phyloP scores from a whole-genome alignment of 176 grass and related monocot genomes.

The Avena atlantica region DNA sequence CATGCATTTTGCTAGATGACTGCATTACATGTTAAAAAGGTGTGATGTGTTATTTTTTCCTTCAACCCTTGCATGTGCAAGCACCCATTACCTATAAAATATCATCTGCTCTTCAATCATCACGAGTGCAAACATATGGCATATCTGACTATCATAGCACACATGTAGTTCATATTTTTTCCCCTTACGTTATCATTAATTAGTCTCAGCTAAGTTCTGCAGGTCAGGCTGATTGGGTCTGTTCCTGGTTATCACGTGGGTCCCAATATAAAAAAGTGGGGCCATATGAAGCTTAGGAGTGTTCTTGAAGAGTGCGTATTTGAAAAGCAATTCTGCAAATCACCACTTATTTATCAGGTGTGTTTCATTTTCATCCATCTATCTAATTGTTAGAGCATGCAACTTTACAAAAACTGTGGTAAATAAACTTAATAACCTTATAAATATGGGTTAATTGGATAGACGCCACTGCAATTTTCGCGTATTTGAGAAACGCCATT shows the following conservation, averaged over 20 bases:
- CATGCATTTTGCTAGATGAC: slow-evolving; percentile 19
- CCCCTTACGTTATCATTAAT: not conserved
- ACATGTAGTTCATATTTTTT: not conserved
- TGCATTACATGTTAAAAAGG: slow-evolving; percentile 7
- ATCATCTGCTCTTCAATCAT: not conserved
- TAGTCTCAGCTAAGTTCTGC: slow-evolving; percentile 27
- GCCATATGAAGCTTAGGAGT: slow-evolving; percentile 89
- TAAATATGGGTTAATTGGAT: too few species aligned
- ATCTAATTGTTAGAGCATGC: slow-evolving; percentile 38
- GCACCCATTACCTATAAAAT: not conserved
- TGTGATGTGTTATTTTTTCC: not conserved
- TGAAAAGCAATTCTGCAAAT: slow-evolving; percentile 82
- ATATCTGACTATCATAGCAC: not conserved
- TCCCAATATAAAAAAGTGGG: slow-evolving; percentile 81
- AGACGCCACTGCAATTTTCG: too few species aligned
- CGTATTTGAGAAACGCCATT: too few species aligned
- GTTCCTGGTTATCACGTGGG: slow-evolving; percentile 93
- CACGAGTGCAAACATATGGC: not conserved
- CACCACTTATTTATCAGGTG: slow-evolving; percentile 94
- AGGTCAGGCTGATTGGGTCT: slow-evolving; percentile 93
- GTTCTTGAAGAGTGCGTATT: slow-evolving; percentile 78
- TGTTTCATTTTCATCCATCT: slow-evolving; percentile 29
- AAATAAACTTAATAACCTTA: slow-evolving; percentile 24
- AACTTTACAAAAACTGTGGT: not conserved
- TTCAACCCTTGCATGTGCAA: not conserved